Base-by-base conservation (phyloP, 2,329 filamentous ascomycete genomes). In the Cordyceps javanica region DNA sequence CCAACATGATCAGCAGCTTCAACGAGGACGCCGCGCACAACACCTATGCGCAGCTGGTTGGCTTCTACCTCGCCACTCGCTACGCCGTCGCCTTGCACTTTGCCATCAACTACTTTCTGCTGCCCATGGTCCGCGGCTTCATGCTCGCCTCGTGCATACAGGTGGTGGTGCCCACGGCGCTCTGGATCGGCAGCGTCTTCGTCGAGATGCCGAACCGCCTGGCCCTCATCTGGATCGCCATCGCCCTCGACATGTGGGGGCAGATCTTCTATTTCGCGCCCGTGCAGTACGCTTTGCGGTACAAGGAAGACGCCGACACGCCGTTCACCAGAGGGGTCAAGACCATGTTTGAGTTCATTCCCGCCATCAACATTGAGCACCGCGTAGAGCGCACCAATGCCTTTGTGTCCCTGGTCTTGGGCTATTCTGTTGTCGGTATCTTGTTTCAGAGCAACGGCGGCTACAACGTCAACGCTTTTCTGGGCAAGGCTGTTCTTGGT, bases 281-380 rank as follows among this genome's bases (percentile, higher is more conserved):
- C n/a, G 72, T 74, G 51, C 66, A 71, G 26, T 73, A 68, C 34
- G 38, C 41, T 11, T 41, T 55, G n/a, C 51, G 41, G 3, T 25
- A 19, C 19, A 25, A 32, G 26, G 14, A 34, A 8, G 51, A 46
- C 9, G 61, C 62, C 5, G 61, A 58, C 9, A 64, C 58, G n/a
- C 57, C 25, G n/a, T 36, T 66, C 11, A 65, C 61, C 41, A 62
- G 58, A n/a, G 53, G 62, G 5, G 50, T 78, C 14, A 64, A 65
- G 10, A 65, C 68, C 5, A 66, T 73, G 4, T 82, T 85, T 58
- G 82, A 86, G 61, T 86, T 85, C 67, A 80, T 77, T 55, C 84
- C 82, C 2, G 82, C 81, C 0, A 72, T 82, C 48, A 87, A 86
- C 62, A 87, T 87, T 61, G 85, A 87, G 68, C 85, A 88, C 67